Evolutionary conservation across 257 asterid genomes (phyloP).

Genomic region (Solanum chmielewskii): DNA sequence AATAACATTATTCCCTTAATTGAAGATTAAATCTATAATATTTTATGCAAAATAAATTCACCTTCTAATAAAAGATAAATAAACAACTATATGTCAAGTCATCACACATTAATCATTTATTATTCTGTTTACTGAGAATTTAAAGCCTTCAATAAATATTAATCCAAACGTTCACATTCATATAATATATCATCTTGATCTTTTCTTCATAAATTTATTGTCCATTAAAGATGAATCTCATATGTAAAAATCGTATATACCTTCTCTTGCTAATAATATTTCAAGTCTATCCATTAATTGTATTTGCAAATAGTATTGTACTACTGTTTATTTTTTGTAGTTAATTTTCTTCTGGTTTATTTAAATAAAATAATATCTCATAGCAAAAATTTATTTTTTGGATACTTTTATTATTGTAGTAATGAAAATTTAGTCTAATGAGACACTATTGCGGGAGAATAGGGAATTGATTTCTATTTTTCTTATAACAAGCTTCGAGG

Average conservation of each 20-base stretch:
- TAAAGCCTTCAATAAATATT: too few species aligned
- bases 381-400: too few species aligned
- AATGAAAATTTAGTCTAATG: conserved; percentile 52
- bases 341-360: background rate
- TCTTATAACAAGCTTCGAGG: background rate
- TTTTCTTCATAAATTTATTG: background rate
- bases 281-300: background rate
- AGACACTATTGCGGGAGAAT: conserved; percentile 44
- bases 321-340: background rate
- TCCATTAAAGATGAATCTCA: background rate
- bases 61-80: too few species aligned
- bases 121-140: too few species aligned
- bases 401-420: conserved; percentile 17
- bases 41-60: too few species aligned
- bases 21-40: too few species aligned
- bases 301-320: background rate
- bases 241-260: background rate
- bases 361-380: background rate
- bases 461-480: conserved; percentile 57
- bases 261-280: background rate
- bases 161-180: too few species aligned
- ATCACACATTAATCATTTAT: too few species aligned
- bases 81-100: too few species aligned
- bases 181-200: too few species aligned
- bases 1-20: too few species aligned